A percentile compares a stretch with the other conserved stretches of the same genome.
Evolutionary conservation across 257 asterid species (phyloP).

Genomic region (Gentiana dahurica): DNA sequence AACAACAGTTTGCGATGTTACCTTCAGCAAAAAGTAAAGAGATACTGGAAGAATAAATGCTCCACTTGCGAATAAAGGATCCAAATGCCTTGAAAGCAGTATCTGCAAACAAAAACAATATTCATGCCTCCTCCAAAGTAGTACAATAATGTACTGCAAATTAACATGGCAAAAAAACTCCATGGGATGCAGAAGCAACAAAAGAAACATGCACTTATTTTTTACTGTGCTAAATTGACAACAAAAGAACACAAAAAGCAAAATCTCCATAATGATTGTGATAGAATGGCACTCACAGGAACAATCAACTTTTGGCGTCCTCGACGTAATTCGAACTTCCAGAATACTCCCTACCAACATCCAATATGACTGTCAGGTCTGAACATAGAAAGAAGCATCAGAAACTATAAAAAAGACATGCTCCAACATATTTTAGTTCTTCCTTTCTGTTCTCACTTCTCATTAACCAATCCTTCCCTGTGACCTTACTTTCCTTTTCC

Average conservation of each 20-base stretch:
- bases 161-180: background rate
- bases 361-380: conserved; percentile 5
- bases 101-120: conserved; percentile 38
- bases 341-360: conserved; percentile 53
- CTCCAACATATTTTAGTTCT: no score
- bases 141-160: background rate
- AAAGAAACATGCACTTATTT: no score
- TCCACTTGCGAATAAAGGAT: conserved; percentile 65
- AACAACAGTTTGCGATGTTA: conserved; percentile 17
- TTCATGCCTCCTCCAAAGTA: conserved; percentile 5
- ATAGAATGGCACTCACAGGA: conserved; percentile 67
- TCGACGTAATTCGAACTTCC: conserved; percentile 92
- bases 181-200: background rate
- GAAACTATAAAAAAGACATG: background rate
- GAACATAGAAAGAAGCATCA: background rate
- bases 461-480: no score
- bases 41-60: conserved; percentile 82
- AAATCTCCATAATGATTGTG: background rate
- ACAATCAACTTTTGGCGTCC: conserved; percentile 83
- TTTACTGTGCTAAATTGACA: no score
- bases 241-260: background rate
- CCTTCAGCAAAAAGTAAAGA: conserved; percentile 76
- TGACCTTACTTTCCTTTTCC: no score
- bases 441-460: no score
- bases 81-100: conserved; percentile 53